These are phyloP conservation scores for Coffea humblotiana DNA, from an alignment of 305 asterid species.

Conservation along the genomic window DNA sequence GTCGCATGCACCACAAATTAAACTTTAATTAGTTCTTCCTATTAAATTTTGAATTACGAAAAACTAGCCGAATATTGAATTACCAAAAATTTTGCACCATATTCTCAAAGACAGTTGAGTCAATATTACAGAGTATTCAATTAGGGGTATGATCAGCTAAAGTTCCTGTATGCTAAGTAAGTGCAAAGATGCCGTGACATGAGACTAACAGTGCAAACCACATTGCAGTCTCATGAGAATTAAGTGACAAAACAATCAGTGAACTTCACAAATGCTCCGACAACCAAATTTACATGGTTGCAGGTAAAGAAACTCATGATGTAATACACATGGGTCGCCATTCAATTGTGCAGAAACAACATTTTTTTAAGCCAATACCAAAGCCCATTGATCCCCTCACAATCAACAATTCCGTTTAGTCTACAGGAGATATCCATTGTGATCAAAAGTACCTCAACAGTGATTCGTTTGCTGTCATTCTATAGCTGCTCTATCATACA, in stretches of 20 bases:
- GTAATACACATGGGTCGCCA: background rate
- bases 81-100: background rate
- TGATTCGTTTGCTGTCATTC: background rate
- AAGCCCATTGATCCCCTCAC: background rate
- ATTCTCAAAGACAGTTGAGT: background rate
- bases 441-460: background rate
- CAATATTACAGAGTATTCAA: background rate
- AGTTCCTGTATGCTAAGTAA: no score
- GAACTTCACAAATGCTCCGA: background rate
- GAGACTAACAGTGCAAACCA: background rate
- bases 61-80: background rate
- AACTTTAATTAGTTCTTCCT: no score
- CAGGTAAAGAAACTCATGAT: background rate
- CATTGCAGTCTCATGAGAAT: background rate
- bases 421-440: background rate
- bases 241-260: background rate
- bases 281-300: background rate
- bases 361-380: no score
- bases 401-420: background rate
- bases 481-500: background rate
- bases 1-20: no score
- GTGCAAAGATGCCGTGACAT: no score
- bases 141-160: background rate
- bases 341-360: no score
- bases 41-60: no score